Evolutionary conservation across 225 moss, liverwort and hornwort species (phyloP), one percentile per base, ranked within the genome.

Genomic region (Pseudoscleropodium purum): DNA sequence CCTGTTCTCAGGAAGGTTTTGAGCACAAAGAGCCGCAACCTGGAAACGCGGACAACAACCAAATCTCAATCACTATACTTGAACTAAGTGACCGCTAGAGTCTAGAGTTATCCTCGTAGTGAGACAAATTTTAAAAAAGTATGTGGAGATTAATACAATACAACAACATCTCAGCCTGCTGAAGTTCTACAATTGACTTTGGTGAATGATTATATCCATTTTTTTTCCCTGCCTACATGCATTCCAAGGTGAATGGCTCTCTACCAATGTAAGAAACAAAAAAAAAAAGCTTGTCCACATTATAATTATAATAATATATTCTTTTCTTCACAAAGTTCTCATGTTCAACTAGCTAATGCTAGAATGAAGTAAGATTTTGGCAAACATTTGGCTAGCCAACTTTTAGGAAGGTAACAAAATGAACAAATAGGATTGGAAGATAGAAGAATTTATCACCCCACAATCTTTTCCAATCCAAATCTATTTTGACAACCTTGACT

Each of bases 11-110:
- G 97, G 96, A 18, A 95, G 81, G 66, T 94, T 97, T 83, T 99
- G 99, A 13, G 99, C 99, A 92, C 99, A 99, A 88, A 96, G 93
- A 7, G 95, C 96, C n/a, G 99, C 99, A 81, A 97, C 94, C 95
- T 95, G 87, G 47, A 67, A 70, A 79, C 23, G 10, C 10, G 11
- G 6, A 20, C 64, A 41, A 66, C 18, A 5, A 51, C 39, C 49
- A 60, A 47, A 82, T n/a, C 49, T 72, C 30, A 52, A 70, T 47
- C 60, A 20, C 33, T 23, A 56, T 20, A 74, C 81, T 64, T 49
- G 20, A 49, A 64, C 37, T 26, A 62, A 26, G 10, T 16, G n/a
- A 41, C 30, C 2, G 8, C 41, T 30, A 74, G 10, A 74, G 41
- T n/a, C 59, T 19, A 47, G 18, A 81, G 41, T 30, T 79, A 16